These are phyloP conservation scores for Aureobasidium zeae DNA, from an alignment of 2,329 filamentous ascomycete species.

Conservation along the genomic window DNA sequence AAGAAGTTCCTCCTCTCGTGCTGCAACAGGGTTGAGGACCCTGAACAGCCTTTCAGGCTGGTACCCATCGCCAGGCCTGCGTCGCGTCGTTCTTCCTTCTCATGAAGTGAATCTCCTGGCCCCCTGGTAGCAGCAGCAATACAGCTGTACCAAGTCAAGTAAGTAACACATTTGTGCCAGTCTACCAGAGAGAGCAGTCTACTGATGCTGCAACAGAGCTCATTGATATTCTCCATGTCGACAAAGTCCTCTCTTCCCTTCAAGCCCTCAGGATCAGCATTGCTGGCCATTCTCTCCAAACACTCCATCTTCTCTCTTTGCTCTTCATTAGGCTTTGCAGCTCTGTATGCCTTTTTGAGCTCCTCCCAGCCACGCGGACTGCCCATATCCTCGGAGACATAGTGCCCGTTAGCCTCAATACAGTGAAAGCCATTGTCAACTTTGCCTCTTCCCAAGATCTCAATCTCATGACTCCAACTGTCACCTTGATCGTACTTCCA, in stretches of 20 bases:
- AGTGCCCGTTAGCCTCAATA: constrained; percentile 25
- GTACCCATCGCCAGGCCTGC: background rate
- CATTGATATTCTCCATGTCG: constrained; percentile 20
- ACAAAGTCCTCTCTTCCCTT: constrained; percentile 20
- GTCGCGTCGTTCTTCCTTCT: constrained; percentile 2
- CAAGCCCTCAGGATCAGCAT: constrained; percentile 23
- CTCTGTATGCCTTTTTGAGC: constrained; percentile 27
- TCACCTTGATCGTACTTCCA: constrained; percentile 24
- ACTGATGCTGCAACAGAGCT: background rate
- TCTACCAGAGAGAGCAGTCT: background rate
- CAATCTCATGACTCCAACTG: constrained; percentile 24
- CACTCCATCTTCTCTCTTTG: constrained; percentile 25
- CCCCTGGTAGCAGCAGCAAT: background rate
- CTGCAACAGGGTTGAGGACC: background rate
- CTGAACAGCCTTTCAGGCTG: background rate
- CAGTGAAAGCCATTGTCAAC: constrained; percentile 20
- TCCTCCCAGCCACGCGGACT: constrained; percentile 24
- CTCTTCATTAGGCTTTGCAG: constrained; percentile 19
- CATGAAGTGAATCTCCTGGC: background rate
- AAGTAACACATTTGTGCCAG: background rate
- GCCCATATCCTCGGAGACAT: constrained; percentile 28
- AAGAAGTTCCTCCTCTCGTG: background rate
- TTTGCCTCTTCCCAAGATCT: constrained; percentile 19
- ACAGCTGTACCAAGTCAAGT: background rate
- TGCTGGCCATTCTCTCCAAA: constrained; percentile 24